These are phyloP conservation scores for Xylaria intraflava DNA, from an alignment of 495 filamentous ascomycete genomes.

Conservation along the genomic window DNA sequence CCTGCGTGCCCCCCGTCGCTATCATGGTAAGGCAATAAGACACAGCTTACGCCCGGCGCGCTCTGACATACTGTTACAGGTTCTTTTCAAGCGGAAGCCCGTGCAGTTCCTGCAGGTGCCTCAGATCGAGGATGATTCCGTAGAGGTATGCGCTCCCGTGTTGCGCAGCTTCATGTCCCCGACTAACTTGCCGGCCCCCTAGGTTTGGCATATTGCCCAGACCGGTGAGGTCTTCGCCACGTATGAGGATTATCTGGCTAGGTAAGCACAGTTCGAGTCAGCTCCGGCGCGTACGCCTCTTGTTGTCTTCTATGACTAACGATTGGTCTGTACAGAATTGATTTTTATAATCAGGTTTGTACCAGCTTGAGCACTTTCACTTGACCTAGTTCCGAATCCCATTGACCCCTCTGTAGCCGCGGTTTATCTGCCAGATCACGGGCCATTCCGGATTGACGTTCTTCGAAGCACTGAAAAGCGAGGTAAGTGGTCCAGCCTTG, in stretches of 20 bases:
- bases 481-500: slow-evolving; percentile 58
- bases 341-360: slow-evolving; percentile 85
- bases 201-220: slow-evolving; percentile 89
- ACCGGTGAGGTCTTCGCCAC: slow-evolving; percentile 85
- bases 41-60: not conserved
- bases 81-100: slow-evolving; percentile 92
- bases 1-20: not conserved
- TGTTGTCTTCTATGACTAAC: slow-evolving; percentile 2
- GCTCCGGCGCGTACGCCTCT: not conserved
- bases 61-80: slow-evolving; percentile 46
- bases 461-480: slow-evolving; percentile 87
- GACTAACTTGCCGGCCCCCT: slow-evolving; percentile 12
- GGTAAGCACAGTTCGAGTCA: slow-evolving; percentile 43
- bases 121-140: slow-evolving; percentile 67
- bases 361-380: not conserved
- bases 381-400: not conserved
- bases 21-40: slow-evolving; percentile 24
- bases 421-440: slow-evolving; percentile 92
- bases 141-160: slow-evolving; percentile 52
- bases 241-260: slow-evolving; percentile 80
- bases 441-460: slow-evolving; percentile 91
- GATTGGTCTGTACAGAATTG: slow-evolving; percentile 37
- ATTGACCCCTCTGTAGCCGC: slow-evolving; percentile 46
- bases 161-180: slow-evolving; percentile 10
- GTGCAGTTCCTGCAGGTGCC: slow-evolving; percentile 74